Percentiles rank a stretch among this genome's conserved stretches.
phyloP scores from a whole-genome alignment of 106 monocot genomes.

The Apostasia ramifera region DNA sequence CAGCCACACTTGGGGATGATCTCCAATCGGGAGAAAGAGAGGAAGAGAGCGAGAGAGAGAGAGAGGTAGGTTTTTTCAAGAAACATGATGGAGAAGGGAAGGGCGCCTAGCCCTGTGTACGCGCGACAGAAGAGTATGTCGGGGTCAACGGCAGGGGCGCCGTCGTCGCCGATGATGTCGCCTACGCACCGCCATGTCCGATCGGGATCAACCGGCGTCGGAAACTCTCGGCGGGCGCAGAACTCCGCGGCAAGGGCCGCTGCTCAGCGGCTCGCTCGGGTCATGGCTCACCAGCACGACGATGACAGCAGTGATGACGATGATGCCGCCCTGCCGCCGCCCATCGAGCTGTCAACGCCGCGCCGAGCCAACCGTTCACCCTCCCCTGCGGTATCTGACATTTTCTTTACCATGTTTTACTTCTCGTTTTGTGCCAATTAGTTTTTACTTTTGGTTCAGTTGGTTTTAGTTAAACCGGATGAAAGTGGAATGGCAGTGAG shows the following conservation, averaged over 20 bases:
- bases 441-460: background rate
- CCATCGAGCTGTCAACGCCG: conserved; percentile 34
- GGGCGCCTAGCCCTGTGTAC: background rate
- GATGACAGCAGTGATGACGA: conserved; percentile 15
- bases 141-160: conserved; percentile 2
- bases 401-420: background rate
- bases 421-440: background rate
- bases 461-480: no score
- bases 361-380: conserved; percentile 31
- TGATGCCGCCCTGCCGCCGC: conserved; percentile 1
- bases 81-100: background rate
- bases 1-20: no score
- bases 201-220: conserved; percentile 27
- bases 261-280: conserved; percentile 46
- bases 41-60: no score
- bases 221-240: conserved; percentile 27
- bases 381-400: conserved; percentile 31
- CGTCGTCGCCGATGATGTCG: conserved; percentile 25
- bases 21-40: no score
- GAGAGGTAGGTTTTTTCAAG: background rate
- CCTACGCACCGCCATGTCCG: conserved; percentile 44
- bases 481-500: no score
- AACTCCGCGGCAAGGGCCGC: conserved; percentile 49
- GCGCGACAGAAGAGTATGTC: conserved; percentile 13
- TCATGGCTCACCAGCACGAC: conserved; percentile 30